Base-by-base conservation (phyloP, 2,329 filamentous ascomycete species). In the Aureobasidium musti region DNA sequence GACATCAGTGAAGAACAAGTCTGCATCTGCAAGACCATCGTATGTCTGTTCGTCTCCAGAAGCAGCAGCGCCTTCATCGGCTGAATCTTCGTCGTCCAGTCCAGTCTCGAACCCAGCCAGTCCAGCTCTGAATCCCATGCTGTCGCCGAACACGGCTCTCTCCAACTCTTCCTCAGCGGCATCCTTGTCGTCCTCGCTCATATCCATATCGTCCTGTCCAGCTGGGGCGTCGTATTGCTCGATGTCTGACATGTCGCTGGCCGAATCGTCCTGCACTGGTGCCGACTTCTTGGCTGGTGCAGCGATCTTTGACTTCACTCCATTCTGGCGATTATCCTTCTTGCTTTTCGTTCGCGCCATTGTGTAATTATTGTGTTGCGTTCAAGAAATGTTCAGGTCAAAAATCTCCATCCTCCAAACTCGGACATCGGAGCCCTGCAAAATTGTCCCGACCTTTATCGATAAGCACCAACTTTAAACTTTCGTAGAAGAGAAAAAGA, bases 101-200 rank as follows among this genome's bases (percentile, higher is more conserved):
- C 75, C 77, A 4, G 79, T 80, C 76, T 78, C 66, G 63, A 87
- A 78, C 77, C 80, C 73, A 80, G 89, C 90, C 61, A 98, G 80
- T 49, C 89, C 89, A 67, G 89, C 83, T 67, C 88, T 85, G 77
- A 98, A 98, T 39, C 89, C 91, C n/a, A 86, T 85, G 54, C 89
- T 87, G 78, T 96, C 91, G 65, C 95, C 95, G 69, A 99, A 91
- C 3, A 99, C 90, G 69, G 97, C 81, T 70, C 88, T 87, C 80
- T 69, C 68, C 35, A 97, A 86, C 75, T 94, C 91, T 74, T 90
- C 87, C 77, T 97, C 93, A 63, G 90, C 88, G 17, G 87, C 88
- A 75, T 96, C 92, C 75, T 94, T 95, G 14, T 69, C 66, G 60
- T 90, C 88, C 65, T 81, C 70, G 10, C 68, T 68, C 41, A 68